phyloP scores from a whole-genome alignment of 2,329 filamentous ascomycete species.

The Ophiocordyceps camponoti-rufipedis region DNA sequence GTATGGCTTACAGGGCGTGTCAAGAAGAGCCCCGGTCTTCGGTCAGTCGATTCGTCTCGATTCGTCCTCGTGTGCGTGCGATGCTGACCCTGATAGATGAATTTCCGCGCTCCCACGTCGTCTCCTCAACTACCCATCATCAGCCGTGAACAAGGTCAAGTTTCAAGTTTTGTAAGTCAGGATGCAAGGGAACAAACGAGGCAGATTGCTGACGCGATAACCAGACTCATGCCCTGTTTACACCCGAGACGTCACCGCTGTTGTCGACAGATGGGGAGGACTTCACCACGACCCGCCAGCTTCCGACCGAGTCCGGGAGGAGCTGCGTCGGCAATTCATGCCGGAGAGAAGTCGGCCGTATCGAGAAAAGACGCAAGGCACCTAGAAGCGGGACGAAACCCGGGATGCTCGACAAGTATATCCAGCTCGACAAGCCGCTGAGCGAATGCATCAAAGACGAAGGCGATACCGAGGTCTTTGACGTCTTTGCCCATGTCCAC shows the following conservation, averaged over 20 bases:
- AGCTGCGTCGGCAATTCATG: background rate
- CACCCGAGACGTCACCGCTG: constrained; percentile 32
- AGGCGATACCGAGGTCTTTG: constrained; percentile 42
- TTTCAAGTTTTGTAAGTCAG: background rate
- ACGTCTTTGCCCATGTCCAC: constrained; percentile 69
- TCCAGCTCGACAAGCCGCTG: constrained; percentile 32
- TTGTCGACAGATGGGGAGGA: constrained; percentile 9
- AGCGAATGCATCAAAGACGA: constrained; percentile 51
- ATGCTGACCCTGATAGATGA: background rate
- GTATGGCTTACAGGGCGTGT: background rate
- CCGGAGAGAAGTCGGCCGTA: background rate
- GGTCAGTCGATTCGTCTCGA: background rate
- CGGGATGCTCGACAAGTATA: constrained; percentile 22
- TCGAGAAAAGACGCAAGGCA: constrained; percentile 1
- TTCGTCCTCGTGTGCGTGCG: background rate
- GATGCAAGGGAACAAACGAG: too few relatives aligned
- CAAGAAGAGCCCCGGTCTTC: background rate
- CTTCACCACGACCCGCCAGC: constrained; percentile 19
- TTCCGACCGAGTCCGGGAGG: constrained; percentile 11
- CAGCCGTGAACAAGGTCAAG: background rate
- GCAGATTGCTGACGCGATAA: background rate
- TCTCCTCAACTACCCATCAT: background rate
- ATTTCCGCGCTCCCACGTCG: background rate
- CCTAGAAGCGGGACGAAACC: background rate
- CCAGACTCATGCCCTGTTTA: constrained; percentile 11